phyloP scores from a whole-genome alignment of 148 eudicot species.

The Camellia sinensis region DNA sequence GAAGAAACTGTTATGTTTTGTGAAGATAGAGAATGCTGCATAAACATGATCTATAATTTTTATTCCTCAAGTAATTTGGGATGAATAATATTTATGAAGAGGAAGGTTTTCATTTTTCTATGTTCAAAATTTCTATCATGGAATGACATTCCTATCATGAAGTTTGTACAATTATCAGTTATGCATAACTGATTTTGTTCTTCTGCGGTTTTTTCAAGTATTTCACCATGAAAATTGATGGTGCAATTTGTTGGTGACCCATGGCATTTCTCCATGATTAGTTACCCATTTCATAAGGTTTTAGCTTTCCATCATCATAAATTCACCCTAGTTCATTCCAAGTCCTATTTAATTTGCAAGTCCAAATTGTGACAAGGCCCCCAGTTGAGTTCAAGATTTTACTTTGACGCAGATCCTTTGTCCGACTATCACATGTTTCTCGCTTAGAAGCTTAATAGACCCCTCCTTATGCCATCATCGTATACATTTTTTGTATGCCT shows the following conservation, averaged over 20 bases:
- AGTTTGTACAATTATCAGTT: not conserved
- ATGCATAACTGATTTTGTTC: not conserved
- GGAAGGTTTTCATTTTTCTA: not conserved
- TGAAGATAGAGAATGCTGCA: conserved; percentile 1
- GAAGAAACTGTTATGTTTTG: conserved; percentile 13
- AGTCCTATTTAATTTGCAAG: not conserved
- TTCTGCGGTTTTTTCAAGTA: not conserved
- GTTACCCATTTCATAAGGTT: not conserved
- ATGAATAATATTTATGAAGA: conserved; percentile 6
- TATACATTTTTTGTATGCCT: not conserved
- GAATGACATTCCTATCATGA: not conserved
- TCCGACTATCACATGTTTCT: not conserved
- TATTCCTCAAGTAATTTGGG: conserved; percentile 8
- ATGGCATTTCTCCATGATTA: not conserved
- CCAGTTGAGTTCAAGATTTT: no score
- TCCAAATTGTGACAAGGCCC: not conserved
- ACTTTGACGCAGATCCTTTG: no score
- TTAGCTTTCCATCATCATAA: not conserved
- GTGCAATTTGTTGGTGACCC: not conserved
- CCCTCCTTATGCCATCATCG: not conserved
- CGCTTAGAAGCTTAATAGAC: not conserved
- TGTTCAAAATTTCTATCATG: not conserved
- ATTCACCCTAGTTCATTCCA: not conserved
- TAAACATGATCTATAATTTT: conserved; percentile 13
- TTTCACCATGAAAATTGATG: not conserved